Base-by-base conservation (phyloP, 306 rosid species). In the Carpinus viminea region DNA sequence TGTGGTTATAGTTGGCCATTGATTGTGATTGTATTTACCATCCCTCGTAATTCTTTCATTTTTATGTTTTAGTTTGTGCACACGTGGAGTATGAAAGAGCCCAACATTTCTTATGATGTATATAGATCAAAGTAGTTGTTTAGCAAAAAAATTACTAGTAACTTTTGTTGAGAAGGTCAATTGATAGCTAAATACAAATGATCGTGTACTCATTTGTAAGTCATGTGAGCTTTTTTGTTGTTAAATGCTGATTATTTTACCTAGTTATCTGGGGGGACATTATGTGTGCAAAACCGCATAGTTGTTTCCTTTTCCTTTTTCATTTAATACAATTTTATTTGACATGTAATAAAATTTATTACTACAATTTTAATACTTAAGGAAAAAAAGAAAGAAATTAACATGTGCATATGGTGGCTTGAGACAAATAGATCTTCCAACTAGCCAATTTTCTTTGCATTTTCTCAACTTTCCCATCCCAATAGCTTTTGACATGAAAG, bases 91-190 rank as follows among this genome's bases (percentile, higher is more conserved):
- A 59, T 59, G 36, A 59, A 24, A 24, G 65, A 59, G 28, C 24
- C 36, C 36, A 48, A 48, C 15, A 48, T 48, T 48, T 48, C 15
- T 48, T 11, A 48, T 48, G 12, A 48, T 48, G 52, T 59, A 59
- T 24, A 59, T 59, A 2, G 16, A 59, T 59, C 24, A 59, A 59
- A 59, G 65, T 41, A 4, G n/a, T 59, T 24, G 20, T 10, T 59
- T 59, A 24, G 65, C 15, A 11, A 24, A 52, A 59, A 59, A 9
- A 11, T 21, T 57, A 41, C 45, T 41, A 5, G 45, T 5, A 21
- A 59, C 65, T 59, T 59, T 21, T 59, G 34, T 59, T 21, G 20
- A 57, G 64, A 31, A 57, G 64, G 64, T 57, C 64, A 57, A 57
- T 8, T 21, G 64, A 57, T 21, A 21, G 64, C 26, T 57, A 9